phyloP scores from a whole-genome alignment of 148 eudicot species.

The Chenopodium quinoa region DNA sequence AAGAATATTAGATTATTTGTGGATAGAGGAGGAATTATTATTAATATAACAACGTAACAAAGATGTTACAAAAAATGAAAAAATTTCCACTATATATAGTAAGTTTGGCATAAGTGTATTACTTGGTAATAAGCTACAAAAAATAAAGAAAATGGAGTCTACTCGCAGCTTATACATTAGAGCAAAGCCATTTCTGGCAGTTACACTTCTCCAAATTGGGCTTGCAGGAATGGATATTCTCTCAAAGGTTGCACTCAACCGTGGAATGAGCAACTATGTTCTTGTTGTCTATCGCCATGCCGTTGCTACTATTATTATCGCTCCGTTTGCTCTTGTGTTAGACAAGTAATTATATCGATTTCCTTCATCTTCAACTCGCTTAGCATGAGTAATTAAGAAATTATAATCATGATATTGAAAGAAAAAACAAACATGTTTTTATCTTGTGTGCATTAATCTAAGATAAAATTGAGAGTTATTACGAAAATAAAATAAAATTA shows the following conservation, averaged over 20 bases:
- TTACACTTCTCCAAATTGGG: slow-evolving; percentile 74
- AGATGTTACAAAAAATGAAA: not conserved
- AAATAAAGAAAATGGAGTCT: slow-evolving; percentile 25
- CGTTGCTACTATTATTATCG: slow-evolving; percentile 61
- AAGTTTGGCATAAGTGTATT: not conserved
- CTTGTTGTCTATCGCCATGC: slow-evolving; percentile 95
- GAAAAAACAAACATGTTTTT: too few species aligned
- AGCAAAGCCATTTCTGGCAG: slow-evolving; percentile 64
- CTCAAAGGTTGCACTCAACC: slow-evolving; percentile 74
- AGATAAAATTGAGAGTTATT: too few species aligned
- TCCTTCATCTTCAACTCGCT: not conserved
- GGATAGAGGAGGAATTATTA: too few species aligned
- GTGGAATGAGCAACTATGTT: slow-evolving; percentile 91
- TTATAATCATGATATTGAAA: too few species aligned
- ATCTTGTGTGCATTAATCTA: too few species aligned
- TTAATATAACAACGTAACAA: not conserved
- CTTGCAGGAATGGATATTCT: slow-evolving; percentile 87
- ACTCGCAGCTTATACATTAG: slow-evolving; percentile 23
- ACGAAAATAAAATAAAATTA: too few species aligned
- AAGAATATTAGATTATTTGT: not conserved
- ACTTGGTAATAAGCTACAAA: not conserved
- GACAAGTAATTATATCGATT: slow-evolving; percentile 58
- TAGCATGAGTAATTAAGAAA: not conserved
- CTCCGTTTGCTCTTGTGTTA: slow-evolving; percentile 73
- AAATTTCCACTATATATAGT: slow-evolving; percentile 3